Conservation (phyloP, 2,329 filamentous ascomycete genomes). For the Achaetomium macrosporum region DNA sequence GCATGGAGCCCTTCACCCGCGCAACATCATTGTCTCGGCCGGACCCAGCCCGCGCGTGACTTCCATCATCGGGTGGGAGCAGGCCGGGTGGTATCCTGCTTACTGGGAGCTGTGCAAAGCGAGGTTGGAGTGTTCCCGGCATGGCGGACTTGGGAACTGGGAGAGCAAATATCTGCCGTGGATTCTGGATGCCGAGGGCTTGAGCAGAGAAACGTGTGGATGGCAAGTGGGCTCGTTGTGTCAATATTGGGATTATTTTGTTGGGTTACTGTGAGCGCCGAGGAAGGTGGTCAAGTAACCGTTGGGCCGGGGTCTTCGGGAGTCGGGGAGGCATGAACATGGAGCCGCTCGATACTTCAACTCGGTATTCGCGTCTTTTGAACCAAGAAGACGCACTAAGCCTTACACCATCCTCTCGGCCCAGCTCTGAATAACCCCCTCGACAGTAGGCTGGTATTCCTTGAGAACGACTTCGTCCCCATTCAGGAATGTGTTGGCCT, state of each 20-base stretch:
- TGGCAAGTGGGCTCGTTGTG: slow-evolving; percentile 14
- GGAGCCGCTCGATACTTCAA: too few species aligned
- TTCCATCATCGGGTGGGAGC: slow-evolving; percentile 19
- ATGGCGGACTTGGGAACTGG: slow-evolving; percentile 5
- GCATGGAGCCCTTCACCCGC: slow-evolving; percentile 16
- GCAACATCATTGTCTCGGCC: slow-evolving; percentile 18
- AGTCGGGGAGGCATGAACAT: too few species aligned
- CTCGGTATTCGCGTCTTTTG: too few species aligned
- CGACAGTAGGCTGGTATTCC: slow-evolving; percentile 57
- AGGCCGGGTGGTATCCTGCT: slow-evolving; percentile 21
- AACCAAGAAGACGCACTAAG: too few species aligned
- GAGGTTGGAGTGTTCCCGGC: slow-evolving; percentile 11
- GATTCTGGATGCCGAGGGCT: slow-evolving; percentile 12
- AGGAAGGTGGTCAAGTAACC: too few species aligned
- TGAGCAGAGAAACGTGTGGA: neutral
- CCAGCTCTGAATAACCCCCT: slow-evolving; percentile 57
- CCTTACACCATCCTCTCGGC: slow-evolving; percentile 32
- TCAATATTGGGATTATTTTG: slow-evolving; percentile 21
- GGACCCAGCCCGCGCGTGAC: slow-evolving; percentile 12
- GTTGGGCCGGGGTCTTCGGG: too few species aligned
- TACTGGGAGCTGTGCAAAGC: slow-evolving; percentile 23
- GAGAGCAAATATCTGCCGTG: slow-evolving; percentile 15
- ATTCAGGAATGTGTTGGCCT: slow-evolving; percentile 51
- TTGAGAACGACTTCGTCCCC: slow-evolving; percentile 44
- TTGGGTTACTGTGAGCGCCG: slow-evolving; percentile 9